These are phyloP conservation scores for Penicillium turbatum DNA, from an alignment of 495 filamentous ascomycete genomes.

Conservation along the genomic window DNA sequence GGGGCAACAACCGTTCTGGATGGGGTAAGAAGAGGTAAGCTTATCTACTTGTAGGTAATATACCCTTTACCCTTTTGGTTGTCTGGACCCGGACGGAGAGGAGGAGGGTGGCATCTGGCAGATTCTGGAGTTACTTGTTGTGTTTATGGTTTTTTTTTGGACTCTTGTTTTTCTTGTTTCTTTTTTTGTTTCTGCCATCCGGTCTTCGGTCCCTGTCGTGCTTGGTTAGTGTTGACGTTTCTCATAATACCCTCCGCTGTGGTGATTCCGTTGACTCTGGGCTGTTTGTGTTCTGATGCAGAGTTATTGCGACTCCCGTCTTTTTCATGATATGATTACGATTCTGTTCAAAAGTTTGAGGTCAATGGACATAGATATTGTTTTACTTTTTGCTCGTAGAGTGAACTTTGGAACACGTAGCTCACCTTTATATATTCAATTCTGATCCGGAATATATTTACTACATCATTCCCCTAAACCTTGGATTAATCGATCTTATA, in stretches of 20 bases:
- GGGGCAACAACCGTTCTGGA: slow-evolving; percentile 4
- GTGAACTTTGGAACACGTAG: too few species aligned
- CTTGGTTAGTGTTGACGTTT: slow-evolving; percentile 6
- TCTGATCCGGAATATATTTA: too few species aligned
- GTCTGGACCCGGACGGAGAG: neutral
- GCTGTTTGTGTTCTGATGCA: slow-evolving; percentile 4
- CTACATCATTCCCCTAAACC: too few species aligned
- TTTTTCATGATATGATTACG: slow-evolving; percentile 10
- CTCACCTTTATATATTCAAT: too few species aligned
- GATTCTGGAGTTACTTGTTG: slow-evolving; percentile 8
- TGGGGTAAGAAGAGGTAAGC: slow-evolving; percentile 12
- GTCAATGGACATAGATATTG: slow-evolving; percentile 8
- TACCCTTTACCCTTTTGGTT: neutral
- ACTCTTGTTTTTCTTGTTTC: neutral
- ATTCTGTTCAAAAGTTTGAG: slow-evolving; percentile 11
- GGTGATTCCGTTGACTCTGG: slow-evolving; percentile 10
- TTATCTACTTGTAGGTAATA: neutral
- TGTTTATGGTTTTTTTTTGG: neutral
- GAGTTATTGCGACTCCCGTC: slow-evolving; percentile 1
- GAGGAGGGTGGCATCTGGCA: slow-evolving; percentile 6
- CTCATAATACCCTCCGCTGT: slow-evolving; percentile 13
- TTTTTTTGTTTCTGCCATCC: neutral
- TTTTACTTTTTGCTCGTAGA: neutral
- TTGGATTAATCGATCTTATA: too few species aligned
- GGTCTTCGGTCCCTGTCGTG: slow-evolving; percentile 11